A percentile compares a stretch with the other conserved stretches of the same genome.
Evolutionary conservation across 306 rosid species (phyloP).

Genomic region (Crataegus laevigata): DNA sequence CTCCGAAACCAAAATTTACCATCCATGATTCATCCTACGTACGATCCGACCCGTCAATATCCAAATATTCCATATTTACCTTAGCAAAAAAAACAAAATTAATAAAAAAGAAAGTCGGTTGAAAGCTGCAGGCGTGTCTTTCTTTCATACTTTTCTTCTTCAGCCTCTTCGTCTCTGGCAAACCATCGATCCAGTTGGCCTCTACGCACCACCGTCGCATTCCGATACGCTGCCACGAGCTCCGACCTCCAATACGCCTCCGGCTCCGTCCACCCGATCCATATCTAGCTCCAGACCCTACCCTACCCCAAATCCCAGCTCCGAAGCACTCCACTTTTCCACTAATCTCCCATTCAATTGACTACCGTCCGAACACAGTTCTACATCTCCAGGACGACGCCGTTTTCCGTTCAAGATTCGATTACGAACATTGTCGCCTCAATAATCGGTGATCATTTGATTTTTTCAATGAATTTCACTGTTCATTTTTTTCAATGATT

Average conservation of each 20-base stretch:
- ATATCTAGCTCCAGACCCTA: slow-evolving; percentile 8
- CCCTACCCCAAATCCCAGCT: slow-evolving; percentile 1
- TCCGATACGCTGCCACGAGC: slow-evolving; percentile 9
- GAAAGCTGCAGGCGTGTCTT: slow-evolving; percentile 8
- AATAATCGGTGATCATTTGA: not conserved
- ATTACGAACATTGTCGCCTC: not conserved
- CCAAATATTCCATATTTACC: not conserved
- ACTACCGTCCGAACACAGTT: not conserved
- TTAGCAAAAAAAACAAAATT: not conserved
- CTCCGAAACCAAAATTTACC: not conserved
- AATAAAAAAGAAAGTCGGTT: not conserved
- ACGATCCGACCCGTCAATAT: not conserved
- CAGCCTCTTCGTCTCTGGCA: not conserved
- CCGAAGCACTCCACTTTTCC: not conserved
- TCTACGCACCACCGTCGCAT: not conserved
- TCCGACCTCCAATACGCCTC: not conserved
- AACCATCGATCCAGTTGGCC: slow-evolving; percentile 4
- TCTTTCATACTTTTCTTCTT: not conserved
- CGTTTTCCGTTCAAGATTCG: not conserved
- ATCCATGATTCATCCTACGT: no score
- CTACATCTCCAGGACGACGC: not conserved
- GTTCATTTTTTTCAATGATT: not conserved
- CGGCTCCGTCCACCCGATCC: not conserved
- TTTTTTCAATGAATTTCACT: not conserved
- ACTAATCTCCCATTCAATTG: not conserved